Evolutionary conservation across 768 basidiomycete species (phyloP).

Genomic region (Termitomyces sp.): DNA sequence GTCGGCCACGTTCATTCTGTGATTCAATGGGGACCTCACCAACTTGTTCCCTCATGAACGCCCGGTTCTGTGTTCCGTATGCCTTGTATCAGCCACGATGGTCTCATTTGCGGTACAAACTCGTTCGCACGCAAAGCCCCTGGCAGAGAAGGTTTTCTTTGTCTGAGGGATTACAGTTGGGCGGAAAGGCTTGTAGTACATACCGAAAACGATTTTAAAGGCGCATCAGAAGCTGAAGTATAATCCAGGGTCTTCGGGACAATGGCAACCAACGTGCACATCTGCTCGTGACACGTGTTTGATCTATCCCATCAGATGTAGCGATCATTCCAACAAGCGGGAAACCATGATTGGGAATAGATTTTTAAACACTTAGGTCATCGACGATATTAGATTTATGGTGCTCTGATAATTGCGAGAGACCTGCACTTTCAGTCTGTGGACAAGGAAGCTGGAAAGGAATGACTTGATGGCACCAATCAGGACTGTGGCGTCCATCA

Average conservation of each 20-base stretch:
- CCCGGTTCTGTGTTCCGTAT: background rate
- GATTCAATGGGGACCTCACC: background rate
- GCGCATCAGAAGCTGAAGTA: background rate
- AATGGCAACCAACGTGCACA: background rate
- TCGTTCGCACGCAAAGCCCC: background rate
- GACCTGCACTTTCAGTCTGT: background rate
- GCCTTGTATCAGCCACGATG: background rate
- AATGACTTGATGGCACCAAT: background rate
- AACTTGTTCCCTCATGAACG: background rate
- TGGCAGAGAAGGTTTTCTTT: background rate
- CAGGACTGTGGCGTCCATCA: background rate
- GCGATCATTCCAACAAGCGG: background rate
- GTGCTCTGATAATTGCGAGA: background rate
- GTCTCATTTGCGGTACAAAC: background rate
- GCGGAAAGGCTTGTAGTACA: background rate
- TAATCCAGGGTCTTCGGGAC: background rate
- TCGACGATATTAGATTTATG: background rate
- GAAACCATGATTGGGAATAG: background rate
- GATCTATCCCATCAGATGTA: background rate
- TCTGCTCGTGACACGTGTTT: background rate
- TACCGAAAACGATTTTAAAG: too few species aligned
- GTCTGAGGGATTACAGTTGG: background rate
- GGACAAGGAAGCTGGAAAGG: too few species aligned
- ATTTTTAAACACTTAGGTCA: too few species aligned
- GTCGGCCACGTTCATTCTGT: background rate